These are phyloP conservation scores for Solanum virginianum DNA, from an alignment of 257 asterid species.

Conservation along the genomic window DNA sequence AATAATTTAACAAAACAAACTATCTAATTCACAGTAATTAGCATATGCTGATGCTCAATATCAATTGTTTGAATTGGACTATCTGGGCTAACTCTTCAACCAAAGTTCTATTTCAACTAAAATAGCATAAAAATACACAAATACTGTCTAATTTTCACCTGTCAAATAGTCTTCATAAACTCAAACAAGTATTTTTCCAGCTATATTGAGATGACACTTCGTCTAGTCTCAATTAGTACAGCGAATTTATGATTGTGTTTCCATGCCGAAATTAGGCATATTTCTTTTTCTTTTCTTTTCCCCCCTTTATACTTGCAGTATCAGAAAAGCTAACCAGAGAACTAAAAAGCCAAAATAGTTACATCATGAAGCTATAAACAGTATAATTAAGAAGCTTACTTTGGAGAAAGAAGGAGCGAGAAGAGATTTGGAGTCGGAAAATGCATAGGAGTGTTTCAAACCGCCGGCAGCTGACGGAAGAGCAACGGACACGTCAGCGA, in stretches of 20 bases:
- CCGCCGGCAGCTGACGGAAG: slow-evolving; percentile 35
- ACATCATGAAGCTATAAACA: neutral
- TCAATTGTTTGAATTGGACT: neutral
- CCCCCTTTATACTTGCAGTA: neutral
- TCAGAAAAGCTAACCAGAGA: neutral
- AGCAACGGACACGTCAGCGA: slow-evolving; percentile 37
- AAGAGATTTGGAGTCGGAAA: slow-evolving; percentile 27
- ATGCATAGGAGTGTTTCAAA: slow-evolving; percentile 23
- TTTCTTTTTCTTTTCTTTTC: neutral
- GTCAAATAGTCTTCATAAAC: neutral
- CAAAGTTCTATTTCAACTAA: neutral
- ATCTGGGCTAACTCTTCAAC: neutral
- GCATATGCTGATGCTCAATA: neutral
- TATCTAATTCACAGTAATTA: neutral
- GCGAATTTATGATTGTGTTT: neutral
- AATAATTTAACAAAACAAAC: neutral
- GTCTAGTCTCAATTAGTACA: neutral
- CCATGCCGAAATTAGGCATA: neutral
- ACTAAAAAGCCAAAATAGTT: neutral
- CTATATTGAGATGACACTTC: neutral
- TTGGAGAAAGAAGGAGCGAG: slow-evolving; percentile 22
- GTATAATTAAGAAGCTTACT: slow-evolving; percentile 21
- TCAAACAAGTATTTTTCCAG: neutral
- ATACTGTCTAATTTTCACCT: neutral
- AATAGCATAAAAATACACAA: neutral